Evolutionary conservation across 495 filamentous ascomycete species (phyloP), one percentile per base, ranked within the genome.

Genomic region (Annulohypoxylon moriforme): DNA sequence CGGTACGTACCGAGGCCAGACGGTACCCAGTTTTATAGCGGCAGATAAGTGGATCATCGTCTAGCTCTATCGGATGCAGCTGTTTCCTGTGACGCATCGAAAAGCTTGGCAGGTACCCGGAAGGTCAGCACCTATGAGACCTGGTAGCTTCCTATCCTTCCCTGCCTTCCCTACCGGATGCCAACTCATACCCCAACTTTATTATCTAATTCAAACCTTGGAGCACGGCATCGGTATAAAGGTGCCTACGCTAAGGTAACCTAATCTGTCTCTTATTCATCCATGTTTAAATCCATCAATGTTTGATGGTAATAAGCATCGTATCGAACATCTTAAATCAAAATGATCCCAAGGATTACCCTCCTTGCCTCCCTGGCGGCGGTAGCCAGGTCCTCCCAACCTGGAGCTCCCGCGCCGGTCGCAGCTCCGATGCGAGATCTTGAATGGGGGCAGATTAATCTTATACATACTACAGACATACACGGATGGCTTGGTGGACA

Each of bases 401-500:
- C 96, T 11, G 87, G 87, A 50, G 94, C 94, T 46, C 91, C 90
- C 14, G 80, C 86, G 38, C 93, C 96, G n/a, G 85, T 94, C 62
- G 85, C 89, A 63, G 93, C 91, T 57, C 93, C 92, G 33, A 86
- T 98, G 73, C 90, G 96, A 67, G 85, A 92, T 52, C 86, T 99
- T 20, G 86, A 88, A 72, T 97, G 96, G 94, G 94, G 92, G 20
- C 91, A 95, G 76, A 85, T 98, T 63, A 98, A 98, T 82, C 94
- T 99, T 80, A 83, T 99, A 14, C 93, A 97, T 73, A 97, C 94
- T 0, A 97, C 94, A 18, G 92, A 97, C 81, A 95, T 91, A 18
- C 96, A 99, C 83, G 94, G 96, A 72, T 99, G 96, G 96, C 89
- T 95, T 72, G 94, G 88, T 8, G 96, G 96, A 24, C 96, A 99